These are phyloP conservation scores for Suillus ampliporus DNA, from an alignment of 768 basidiomycete genomes.

Conservation along the genomic window DNA sequence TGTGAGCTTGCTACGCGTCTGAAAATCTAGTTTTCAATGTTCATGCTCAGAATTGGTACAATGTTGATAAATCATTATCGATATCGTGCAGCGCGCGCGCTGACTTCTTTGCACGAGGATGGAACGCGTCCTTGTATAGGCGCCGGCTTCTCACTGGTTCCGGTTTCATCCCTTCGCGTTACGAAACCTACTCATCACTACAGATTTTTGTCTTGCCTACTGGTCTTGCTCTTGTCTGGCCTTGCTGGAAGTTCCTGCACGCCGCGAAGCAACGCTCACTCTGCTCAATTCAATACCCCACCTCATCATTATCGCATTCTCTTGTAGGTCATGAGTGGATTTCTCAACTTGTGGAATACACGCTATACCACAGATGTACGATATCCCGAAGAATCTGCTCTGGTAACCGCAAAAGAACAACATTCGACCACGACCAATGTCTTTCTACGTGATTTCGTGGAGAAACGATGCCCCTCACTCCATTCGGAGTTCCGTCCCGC, in stretches of 20 bases:
- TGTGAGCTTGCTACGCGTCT: not conserved
- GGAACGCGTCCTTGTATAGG: not conserved
- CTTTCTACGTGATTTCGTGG: slow-evolving; percentile 37
- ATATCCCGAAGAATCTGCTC: slow-evolving; percentile 26
- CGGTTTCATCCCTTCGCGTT: slow-evolving; percentile 4
- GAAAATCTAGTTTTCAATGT: not conserved
- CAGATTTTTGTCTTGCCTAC: not conserved
- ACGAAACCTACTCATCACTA: not conserved
- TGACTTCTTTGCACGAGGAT: slow-evolving; percentile 2
- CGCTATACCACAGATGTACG: slow-evolving; percentile 23
- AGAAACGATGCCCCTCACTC: slow-evolving; percentile 36
- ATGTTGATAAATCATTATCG: not conserved
- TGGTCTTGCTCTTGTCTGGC: not conserved
- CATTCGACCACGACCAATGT: slow-evolving; percentile 16
- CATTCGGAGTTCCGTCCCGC: slow-evolving; percentile 33
- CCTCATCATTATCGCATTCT: not conserved
- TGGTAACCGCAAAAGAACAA: slow-evolving; percentile 24
- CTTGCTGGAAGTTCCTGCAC: not conserved
- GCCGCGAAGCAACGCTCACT: not conserved
- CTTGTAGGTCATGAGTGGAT: slow-evolving; percentile 23
- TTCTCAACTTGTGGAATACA: slow-evolving; percentile 21
- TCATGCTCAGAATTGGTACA: not conserved
- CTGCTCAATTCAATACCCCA: not conserved
- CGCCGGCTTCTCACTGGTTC: slow-evolving; percentile 7
- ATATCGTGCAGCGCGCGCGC: not conserved